These are phyloP conservation scores for Rosellinia necatrix DNA, from an alignment of 2,329 filamentous ascomycete species.

Conservation along the genomic window DNA sequence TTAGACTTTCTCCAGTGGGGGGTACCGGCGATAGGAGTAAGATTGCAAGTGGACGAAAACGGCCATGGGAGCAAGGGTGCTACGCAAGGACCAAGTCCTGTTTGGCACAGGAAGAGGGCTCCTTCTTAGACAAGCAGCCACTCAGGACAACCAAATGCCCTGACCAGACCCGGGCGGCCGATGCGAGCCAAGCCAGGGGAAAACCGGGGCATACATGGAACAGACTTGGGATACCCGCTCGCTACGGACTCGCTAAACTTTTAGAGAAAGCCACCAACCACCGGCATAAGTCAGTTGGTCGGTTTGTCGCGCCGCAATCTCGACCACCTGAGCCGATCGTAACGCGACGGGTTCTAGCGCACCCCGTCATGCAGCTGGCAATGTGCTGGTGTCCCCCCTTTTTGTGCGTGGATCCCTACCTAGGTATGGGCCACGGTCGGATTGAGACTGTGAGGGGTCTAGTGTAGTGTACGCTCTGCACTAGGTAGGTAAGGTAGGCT, in stretches of 20 bases:
- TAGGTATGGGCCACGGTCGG: conserved; percentile 15
- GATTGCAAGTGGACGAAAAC: conserved; percentile 35
- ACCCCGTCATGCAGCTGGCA: no score
- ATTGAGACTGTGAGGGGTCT: conserved; percentile 1
- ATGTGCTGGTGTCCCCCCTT: not conserved
- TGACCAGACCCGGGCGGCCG: no score
- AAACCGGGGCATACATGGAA: conserved; percentile 15
- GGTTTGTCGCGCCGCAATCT: conserved; percentile 32
- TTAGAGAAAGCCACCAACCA: conserved; percentile 13
- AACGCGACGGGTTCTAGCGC: conserved; percentile 32
- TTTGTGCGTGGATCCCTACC: not conserved
- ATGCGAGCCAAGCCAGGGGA: conserved; percentile 24
- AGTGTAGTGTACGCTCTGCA: no score
- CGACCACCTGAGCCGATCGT: conserved; percentile 32
- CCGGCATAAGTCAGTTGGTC: conserved; percentile 11
- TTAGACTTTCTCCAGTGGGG: not conserved
- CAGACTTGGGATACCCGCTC: not conserved
- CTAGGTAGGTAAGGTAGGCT: no score
- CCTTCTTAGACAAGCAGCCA: conserved; percentile 30
- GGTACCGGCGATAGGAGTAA: conserved; percentile 32
- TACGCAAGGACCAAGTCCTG: conserved; percentile 16
- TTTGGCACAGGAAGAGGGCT: conserved; percentile 4
- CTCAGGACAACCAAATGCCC: no score
- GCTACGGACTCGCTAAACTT: conserved; percentile 4
- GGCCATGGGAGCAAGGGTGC: conserved; percentile 7